A percentile compares a stretch with the other conserved stretches of the same genome.
Conservation (phyloP, 108 stramenopile species). For the Pinguiococcus pyrenoidosus region DNA sequence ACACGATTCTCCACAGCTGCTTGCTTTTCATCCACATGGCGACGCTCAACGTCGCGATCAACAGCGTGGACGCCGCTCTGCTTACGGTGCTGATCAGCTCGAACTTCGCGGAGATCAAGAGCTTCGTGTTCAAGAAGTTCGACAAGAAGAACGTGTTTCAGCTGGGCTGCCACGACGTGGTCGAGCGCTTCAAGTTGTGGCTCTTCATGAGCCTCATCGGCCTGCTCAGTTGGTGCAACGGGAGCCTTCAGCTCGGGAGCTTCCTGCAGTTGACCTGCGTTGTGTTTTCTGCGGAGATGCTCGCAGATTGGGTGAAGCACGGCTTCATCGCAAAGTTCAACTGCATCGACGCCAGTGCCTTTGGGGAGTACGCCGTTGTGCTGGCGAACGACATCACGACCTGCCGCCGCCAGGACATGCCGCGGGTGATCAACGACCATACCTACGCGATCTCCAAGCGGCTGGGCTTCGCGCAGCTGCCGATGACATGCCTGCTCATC, state of each 20-base stretch:
- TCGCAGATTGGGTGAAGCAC: slow-evolving; percentile 86
- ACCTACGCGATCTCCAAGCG: slow-evolving; percentile 1
- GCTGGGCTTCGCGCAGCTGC: slow-evolving; percentile 12
- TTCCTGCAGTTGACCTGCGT: slow-evolving; percentile 17
- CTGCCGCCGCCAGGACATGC: background rate
- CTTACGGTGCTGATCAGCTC: slow-evolving; percentile 79
- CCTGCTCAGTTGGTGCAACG: slow-evolving; percentile 22
- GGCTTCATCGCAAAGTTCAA: slow-evolving; percentile 95
- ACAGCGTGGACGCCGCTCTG: slow-evolving; percentile 40
- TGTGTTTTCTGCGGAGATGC: slow-evolving; percentile 65
- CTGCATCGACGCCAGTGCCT: slow-evolving; percentile 57
- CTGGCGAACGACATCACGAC: slow-evolving; percentile 62
- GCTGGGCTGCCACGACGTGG: slow-evolving; percentile 57
- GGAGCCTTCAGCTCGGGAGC: background rate
- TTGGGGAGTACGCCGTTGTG: slow-evolving; percentile 61
- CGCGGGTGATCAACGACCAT: slow-evolving; percentile 1
- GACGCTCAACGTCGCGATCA: slow-evolving; percentile 40
- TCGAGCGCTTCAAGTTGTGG: slow-evolving; percentile 45
- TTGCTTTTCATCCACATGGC: slow-evolving; percentile 50
- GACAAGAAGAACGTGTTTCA: slow-evolving; percentile 90
- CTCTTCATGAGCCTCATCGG: slow-evolving; percentile 35
- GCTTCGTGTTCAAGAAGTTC: slow-evolving; percentile 96
- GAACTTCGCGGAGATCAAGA: slow-evolving; percentile 96
- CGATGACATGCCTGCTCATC: background rate
- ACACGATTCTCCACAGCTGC: slow-evolving; percentile 75